phyloP scores from a whole-genome alignment of 805 yeast genomes.

The Cyberlindnera mississippiensis region DNA sequence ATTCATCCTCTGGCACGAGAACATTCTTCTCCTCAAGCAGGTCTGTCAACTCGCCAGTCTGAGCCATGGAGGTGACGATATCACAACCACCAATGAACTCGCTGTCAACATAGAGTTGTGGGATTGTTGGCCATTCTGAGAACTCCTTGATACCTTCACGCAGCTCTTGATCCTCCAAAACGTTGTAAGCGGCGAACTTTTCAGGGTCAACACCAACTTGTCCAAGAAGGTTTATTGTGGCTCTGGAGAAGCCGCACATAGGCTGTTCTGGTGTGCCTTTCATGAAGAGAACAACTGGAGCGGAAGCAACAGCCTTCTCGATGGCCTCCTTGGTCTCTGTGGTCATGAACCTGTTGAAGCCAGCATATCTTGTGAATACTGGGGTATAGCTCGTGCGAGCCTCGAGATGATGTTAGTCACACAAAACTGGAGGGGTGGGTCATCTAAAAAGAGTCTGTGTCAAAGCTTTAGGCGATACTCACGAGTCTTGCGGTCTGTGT shows the following conservation, averaged over 20 bases:
- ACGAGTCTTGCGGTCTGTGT: neutral
- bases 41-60: constrained; percentile 84
- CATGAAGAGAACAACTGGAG: constrained; percentile 96
- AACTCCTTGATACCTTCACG: constrained; percentile 95
- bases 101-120: constrained; percentile 85
- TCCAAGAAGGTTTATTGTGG: constrained; percentile 89
- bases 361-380: constrained; percentile 9
- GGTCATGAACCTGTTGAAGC: constrained; percentile 49
- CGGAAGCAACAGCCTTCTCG: constrained; percentile 76
- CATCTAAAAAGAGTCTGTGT: too few species aligned
- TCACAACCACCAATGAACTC: constrained; percentile 99
- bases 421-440: too few species aligned
- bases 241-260: constrained; percentile 95
- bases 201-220: constrained; percentile 96
- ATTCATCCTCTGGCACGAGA: constrained; percentile 69
- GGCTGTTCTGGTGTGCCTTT: constrained; percentile 98
- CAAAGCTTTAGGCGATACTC: neutral
- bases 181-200: constrained; percentile 96
- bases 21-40: constrained; percentile 75
- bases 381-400: constrained; percentile 7
- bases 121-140: constrained; percentile 97
- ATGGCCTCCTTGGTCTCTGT: constrained; percentile 81
- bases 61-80: constrained; percentile 87
- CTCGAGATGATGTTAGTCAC: too few species aligned
- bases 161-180: constrained; percentile 88